Conservation (phyloP, 352 stramenopile genomes). For the Globisporangium middletonii region DNA sequence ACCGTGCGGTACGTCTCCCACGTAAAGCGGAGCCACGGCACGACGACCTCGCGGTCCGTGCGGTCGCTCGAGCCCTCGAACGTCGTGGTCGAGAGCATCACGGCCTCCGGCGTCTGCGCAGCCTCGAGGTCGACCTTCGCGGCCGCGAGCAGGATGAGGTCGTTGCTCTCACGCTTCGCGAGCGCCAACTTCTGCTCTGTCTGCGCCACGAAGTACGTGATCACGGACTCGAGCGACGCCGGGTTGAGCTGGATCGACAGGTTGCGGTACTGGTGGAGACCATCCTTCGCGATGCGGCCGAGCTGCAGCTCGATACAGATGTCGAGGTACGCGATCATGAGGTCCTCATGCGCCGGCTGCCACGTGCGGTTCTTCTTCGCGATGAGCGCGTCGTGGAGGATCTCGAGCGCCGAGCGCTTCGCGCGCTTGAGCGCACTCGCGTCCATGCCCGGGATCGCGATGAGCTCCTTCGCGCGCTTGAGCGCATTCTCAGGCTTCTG, state of each 20-base stretch:
- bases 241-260: slow-evolving; percentile 92
- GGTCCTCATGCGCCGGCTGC: slow-evolving; percentile 95
- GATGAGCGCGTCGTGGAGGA: slow-evolving; percentile 92
- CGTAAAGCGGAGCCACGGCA: slow-evolving; percentile 93
- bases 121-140: slow-evolving; percentile 88
- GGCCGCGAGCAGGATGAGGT: slow-evolving; percentile 73
- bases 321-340: slow-evolving; percentile 96
- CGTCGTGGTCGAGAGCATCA: slow-evolving; percentile 96
- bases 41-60: slow-evolving; percentile 92
- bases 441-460: slow-evolving; percentile 72
- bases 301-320: slow-evolving; percentile 95
- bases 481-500: slow-evolving; percentile 91
- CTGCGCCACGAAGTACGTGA: slow-evolving; percentile 89
- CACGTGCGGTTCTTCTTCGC: slow-evolving; percentile 95
- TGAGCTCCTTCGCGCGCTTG: slow-evolving; percentile 86
- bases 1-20: slow-evolving; percentile 98
- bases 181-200: slow-evolving; percentile 85
- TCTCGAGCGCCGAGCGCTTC: slow-evolving; percentile 80
- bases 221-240: slow-evolving; percentile 93
- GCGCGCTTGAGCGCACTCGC: slow-evolving; percentile 63
- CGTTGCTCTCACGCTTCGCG: slow-evolving; percentile 83
- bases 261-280: slow-evolving; percentile 98
- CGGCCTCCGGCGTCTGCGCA: slow-evolving; percentile 91
- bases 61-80: slow-evolving; percentile 93
- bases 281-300: slow-evolving; percentile 95